These are phyloP conservation scores for Fusarium buharicum DNA, from an alignment of 2,329 filamentous ascomycete species.

Conservation along the genomic window DNA sequence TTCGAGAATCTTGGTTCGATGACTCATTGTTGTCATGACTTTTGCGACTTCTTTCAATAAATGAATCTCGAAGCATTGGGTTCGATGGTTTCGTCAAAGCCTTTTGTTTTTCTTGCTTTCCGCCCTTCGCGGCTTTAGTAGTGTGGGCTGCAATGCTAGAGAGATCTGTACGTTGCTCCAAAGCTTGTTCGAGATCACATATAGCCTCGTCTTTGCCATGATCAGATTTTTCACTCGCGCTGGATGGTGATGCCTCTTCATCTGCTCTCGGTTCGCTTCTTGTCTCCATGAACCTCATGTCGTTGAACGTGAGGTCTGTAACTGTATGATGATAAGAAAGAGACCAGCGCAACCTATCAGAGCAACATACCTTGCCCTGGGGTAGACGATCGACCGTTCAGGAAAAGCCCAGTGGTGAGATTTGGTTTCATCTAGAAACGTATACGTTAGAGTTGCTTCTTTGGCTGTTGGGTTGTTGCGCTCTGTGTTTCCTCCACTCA, in stretches of 20 bases:
- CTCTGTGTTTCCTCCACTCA: constrained; percentile 26
- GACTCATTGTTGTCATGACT: neutral
- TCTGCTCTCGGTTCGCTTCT: constrained; percentile 23
- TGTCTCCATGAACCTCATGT: constrained; percentile 57
- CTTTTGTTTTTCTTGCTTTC: neutral
- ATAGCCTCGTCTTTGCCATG: neutral
- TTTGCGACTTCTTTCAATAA: neutral
- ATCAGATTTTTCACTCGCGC: neutral
- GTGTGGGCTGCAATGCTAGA: neutral
- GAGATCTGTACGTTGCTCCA: neutral
- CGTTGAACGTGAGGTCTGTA: constrained; percentile 63
- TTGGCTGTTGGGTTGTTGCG: neutral
- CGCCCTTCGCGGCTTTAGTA: neutral
- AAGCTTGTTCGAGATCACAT: neutral
- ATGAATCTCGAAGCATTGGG: neutral
- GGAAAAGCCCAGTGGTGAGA: constrained; percentile 49
- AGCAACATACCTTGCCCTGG: constrained; percentile 32
- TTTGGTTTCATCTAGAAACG: constrained; percentile 48
- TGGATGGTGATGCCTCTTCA: neutral
- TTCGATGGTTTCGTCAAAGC: neutral
- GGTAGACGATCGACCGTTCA: constrained; percentile 47
- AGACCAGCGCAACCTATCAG: neutral
- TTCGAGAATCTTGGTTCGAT: neutral
- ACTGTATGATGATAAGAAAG: constrained; percentile 47
- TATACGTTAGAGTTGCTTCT: constrained; percentile 3